Evolutionary conservation across 768 basidiomycete genomes (phyloP), one percentile per base, ranked within the genome.

Genomic region (Xanthoconium stramineum): DNA sequence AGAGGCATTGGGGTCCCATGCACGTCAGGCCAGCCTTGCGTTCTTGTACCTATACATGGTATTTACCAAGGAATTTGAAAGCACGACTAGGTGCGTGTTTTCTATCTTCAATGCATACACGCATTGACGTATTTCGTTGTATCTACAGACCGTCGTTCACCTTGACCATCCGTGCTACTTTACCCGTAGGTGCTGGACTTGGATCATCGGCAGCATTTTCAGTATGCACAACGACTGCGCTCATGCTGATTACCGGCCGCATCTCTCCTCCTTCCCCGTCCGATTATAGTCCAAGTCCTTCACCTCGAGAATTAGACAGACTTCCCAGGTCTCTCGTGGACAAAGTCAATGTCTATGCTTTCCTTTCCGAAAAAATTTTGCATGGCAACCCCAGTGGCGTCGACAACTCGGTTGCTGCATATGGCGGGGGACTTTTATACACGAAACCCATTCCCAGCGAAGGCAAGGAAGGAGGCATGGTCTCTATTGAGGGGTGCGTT

Each of bases 341-440:
- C 60, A 78, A 86, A 60, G 86, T 95, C 61, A 98, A 99, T 72
- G 78, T 80, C 46, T 98, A 94, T 86, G 94, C 97, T 19, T 98
- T 97, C 73, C 77, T 98, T 50, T 82, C 88, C 12, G 97, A 99
- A 76, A 98, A 98, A 73, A 88, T 99, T 40, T 75, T 98, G 49
- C 97, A 99, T 69, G 97, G 97, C 1, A 98, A 90, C 65, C 97
- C 97, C 3, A 96, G 93, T 64, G 97, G 97, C 10, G 90, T 99
- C 24, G 97, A 99, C 70, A 98, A 99, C 71, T 90, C 94, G 19
- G 92, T 98, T 36, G 82, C 91, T 15, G 89, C 94, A 1, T 90
- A 87, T 66, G 97, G 97, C 19, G 96, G 96, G 47, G 97, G 94
- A 29, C 77, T 98, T 61, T 84, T 87, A 19, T 99, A 96, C 74